Evolutionary conservation across 2,329 filamentous ascomycete species (phyloP), one percentile per base, ranked within the genome.

Genomic region (Periconia sp.): DNA sequence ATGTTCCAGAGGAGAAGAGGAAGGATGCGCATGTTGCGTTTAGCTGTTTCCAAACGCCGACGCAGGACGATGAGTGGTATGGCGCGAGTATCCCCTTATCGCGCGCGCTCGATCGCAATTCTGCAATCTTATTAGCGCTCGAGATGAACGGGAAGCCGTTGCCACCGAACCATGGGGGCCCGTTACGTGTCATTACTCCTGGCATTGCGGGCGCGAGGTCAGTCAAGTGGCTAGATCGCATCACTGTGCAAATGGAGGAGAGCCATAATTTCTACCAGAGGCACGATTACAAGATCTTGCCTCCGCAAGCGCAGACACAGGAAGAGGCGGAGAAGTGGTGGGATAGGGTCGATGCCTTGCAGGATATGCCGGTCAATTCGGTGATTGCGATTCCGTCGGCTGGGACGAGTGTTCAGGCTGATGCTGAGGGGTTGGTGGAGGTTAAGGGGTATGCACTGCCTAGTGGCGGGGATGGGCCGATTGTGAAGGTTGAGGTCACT

Each of bases 201-300:
- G 82, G 81, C 2, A 77, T 83, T 27, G 77, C 78, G 7, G 82
- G 81, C 13, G 82, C 80, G 14, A 70, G 81, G 41, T 79, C 77
- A 62, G 82, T 83, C 7, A 84, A 84, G 68, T 84, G 82, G 81
- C 73, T 84, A 3, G 81, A 82, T 56, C 70, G 71, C 10, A 79
- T 85, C 53, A 81, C 76, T 2, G 75, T 85, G 2, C 79, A 81
- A 56, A 68, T 72, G 47, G 56, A 72, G 45, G 81, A 85, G 59
- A 81, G 77, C 19, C 68, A 71, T 5, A 85, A 83, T 58, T 78
- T 80, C 65, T 86, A 85, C 62, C 82, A 84, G 68, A 79, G 81
- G 53, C 76, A 74, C 46, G 83, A 85, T 67, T 86, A 86, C 72
- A 85, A 85, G 64, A 75, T 83, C 30, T 71, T 86, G 7, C 82